These are phyloP conservation scores for Lactarius tabidus DNA, from an alignment of 768 basidiomycete species.

Conservation along the genomic window DNA sequence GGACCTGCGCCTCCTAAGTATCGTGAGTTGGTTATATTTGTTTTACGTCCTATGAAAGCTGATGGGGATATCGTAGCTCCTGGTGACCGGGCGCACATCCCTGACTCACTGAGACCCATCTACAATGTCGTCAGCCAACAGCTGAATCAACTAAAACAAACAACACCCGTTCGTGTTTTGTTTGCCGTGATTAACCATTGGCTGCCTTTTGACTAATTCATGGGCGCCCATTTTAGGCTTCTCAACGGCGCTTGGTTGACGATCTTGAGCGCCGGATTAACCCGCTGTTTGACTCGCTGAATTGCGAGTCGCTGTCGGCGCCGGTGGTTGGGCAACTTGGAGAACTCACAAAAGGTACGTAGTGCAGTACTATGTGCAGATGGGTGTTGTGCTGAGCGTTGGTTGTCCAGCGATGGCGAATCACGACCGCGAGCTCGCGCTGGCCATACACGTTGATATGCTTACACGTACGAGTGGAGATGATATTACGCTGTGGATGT, in stretches of 20 bases:
- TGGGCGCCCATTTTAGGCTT: constrained; percentile 47
- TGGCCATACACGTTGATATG: constrained; percentile 82
- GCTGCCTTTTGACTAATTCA: constrained; percentile 9
- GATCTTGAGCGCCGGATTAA: constrained; percentile 86
- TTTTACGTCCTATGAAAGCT: background rate
- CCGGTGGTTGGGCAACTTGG: constrained; percentile 67
- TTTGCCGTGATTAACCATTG: background rate
- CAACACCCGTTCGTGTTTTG: constrained; percentile 59
- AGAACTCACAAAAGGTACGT: constrained; percentile 67
- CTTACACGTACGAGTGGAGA: constrained; percentile 76
- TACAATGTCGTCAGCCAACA: constrained; percentile 63
- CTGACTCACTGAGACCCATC: constrained; percentile 59
- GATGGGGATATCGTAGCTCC: constrained; percentile 49
- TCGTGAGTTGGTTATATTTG: constrained; percentile 43
- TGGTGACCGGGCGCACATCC: constrained; percentile 92
- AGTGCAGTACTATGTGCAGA: background rate
- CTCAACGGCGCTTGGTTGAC: constrained; percentile 79
- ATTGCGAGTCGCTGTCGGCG: constrained; percentile 77
- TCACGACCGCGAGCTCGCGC: constrained; percentile 69
- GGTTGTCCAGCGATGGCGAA: constrained; percentile 67
- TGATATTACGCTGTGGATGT: constrained; percentile 85
- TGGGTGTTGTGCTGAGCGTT: constrained; percentile 1
- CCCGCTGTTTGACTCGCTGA: constrained; percentile 85
- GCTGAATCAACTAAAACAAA: constrained; percentile 64
- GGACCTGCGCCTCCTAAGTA: constrained; percentile 43